These are phyloP conservation scores for Botrytis deweyae DNA, from an alignment of 2,329 filamentous ascomycete genomes.

Conservation along the genomic window DNA sequence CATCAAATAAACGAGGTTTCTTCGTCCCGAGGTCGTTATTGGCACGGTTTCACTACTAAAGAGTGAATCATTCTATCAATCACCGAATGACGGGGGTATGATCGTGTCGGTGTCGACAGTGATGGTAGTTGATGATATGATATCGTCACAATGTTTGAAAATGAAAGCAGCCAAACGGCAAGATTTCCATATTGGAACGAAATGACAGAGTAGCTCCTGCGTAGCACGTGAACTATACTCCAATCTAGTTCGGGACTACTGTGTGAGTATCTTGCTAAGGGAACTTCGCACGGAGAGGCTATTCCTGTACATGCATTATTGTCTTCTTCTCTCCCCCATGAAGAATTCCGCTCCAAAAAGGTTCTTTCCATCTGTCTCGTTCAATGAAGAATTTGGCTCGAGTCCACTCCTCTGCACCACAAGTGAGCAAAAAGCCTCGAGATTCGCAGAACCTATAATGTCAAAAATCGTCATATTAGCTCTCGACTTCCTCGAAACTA, in stretches of 20 bases:
- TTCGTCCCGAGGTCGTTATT: not conserved
- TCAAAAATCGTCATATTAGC: no score
- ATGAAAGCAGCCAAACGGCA: not conserved
- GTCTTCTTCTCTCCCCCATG: no score
- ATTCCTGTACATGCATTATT: no score
- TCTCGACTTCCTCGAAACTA: conserved; percentile 39
- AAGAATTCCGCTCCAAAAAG: no score
- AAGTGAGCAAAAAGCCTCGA: no score
- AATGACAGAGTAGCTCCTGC: not conserved
- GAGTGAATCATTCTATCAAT: not conserved
- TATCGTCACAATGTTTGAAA: not conserved
- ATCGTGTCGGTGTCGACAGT: not conserved
- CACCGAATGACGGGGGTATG: not conserved
- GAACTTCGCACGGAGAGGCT: not conserved
- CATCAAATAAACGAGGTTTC: not conserved
- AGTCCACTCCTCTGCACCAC: no score
- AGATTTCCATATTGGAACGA: not conserved
- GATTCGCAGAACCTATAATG: no score
- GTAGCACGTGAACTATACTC: not conserved
- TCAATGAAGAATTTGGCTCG: no score
- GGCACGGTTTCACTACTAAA: not conserved
- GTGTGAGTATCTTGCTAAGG: not conserved
- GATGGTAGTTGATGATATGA: not conserved
- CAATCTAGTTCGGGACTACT: not conserved
- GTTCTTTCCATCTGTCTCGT: no score